Evolutionary conservation across 1,284 basidiomycete species (phyloP).

Genomic region (Ustilago loliicola): DNA sequence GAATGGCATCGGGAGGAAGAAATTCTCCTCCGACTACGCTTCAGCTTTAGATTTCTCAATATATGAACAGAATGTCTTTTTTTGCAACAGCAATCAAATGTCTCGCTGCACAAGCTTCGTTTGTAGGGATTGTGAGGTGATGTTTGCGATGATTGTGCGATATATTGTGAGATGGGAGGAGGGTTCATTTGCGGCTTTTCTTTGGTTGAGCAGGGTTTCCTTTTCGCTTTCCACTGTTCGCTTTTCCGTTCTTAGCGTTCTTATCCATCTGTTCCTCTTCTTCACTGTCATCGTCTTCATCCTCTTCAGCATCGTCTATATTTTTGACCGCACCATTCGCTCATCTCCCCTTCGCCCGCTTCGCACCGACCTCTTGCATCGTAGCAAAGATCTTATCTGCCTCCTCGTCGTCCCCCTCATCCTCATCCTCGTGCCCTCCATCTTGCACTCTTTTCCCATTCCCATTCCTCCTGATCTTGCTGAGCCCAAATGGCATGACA

Average conservation of each 20-base stretch:
- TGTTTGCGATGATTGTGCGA: neutral
- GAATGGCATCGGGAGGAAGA: conserved; percentile 1
- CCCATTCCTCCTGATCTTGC: conserved; percentile 5
- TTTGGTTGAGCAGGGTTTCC: conserved; percentile 23
- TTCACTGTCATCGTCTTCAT: conserved; percentile 22
- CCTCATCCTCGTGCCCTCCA: conserved; percentile 27
- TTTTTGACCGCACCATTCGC: neutral
- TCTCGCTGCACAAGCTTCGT: neutral
- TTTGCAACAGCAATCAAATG: conserved; percentile 1
- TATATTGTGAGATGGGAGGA: neutral
- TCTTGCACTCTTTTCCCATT: conserved; percentile 30
- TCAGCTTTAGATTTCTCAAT: conserved; percentile 9
- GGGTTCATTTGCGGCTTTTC: conserved; percentile 34
- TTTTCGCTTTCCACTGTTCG: conserved; percentile 8
- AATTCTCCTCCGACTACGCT: conserved; percentile 34
- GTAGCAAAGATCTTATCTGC: conserved; percentile 48
- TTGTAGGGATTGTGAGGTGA: neutral
- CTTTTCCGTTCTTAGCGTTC: neutral
- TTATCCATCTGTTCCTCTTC: conserved; percentile 14
- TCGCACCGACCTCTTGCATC: conserved; percentile 41
- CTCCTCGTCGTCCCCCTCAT: conserved; percentile 39
- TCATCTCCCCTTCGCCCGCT: neutral
- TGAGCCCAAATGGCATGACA: conserved; percentile 14
- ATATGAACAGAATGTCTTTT: neutral
- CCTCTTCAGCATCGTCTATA: conserved; percentile 9